Base-by-base conservation (phyloP, 768 basidiomycete species). In the Candolleomyces efflorescens region DNA sequence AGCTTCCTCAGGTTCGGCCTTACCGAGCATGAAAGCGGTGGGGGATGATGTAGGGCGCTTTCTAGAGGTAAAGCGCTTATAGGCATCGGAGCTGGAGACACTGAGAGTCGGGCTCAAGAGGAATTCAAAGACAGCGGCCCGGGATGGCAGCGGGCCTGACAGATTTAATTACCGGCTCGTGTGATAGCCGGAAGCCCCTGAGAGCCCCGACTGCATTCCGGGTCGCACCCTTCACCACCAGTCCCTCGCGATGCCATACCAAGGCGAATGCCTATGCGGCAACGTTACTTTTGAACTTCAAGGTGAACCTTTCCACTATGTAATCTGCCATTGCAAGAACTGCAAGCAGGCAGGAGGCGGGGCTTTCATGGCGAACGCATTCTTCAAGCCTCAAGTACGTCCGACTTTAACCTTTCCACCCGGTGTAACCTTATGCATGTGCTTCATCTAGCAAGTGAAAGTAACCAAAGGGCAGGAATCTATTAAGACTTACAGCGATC, bases 261-360 rank as follows among this genome's bases (percentile, higher is more conserved):
- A 64, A 24, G 69, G 63, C 32, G 63, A 58, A 36, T 74, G 73
- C 49, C 63, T 73, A 3, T 74, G 73, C 56, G 64, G 62, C 24
- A 49, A 50, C 7, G 63, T 72, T n/a, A 62, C 62, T 24, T 69
- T 67, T 50, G 63, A 64, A 23, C 52, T 71, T 38, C 46, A 44
- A 13, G 69, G 67, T 15, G 68, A 72, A 39, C 73, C 71, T 10
- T 65, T 71, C 53, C 63, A 66, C 39, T 73, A 65, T 57, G 55
- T 64, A 4, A 59, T 73, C 5, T 75, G 72, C 52, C 70, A 73
- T 55, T 73, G 73, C 56, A 27, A 22, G 24, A 71, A 75, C 50
- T 75, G 73, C 63, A 69, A 70, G 63, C 65, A 69, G 47, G 45
- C 58, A 5, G 63, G 65, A 12, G 73, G 72, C 26, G 68, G 68